phyloP scores from a whole-genome alignment of 306 rosid genomes.

The Parietaria judaica region DNA sequence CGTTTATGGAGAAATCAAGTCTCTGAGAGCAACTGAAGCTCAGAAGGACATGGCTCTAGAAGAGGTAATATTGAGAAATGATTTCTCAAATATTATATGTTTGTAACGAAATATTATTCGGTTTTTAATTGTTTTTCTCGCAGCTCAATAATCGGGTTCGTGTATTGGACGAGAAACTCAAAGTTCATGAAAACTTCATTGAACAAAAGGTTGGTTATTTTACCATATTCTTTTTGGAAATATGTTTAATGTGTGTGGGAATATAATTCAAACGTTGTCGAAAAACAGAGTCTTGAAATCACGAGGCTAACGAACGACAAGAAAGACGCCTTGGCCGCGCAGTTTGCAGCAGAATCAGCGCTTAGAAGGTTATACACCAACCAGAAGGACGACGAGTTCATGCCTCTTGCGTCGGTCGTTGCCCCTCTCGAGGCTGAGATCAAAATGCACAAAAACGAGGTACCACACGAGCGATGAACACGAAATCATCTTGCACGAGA shows the following conservation, averaged over 20 bases:
- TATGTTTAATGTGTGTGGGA: constrained; percentile 2
- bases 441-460: constrained; percentile 79
- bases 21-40: constrained; percentile 56
- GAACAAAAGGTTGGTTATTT: constrained; percentile 56
- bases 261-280: constrained; percentile 20
- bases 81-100: not conserved
- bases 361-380: constrained; percentile 63
- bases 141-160: constrained; percentile 55
- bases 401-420: constrained; percentile 54
- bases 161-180: constrained; percentile 47
- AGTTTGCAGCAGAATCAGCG: constrained; percentile 83
- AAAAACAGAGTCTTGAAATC: constrained; percentile 71
- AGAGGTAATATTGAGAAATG: constrained; percentile 41
- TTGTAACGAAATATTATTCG: not conserved
- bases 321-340: constrained; percentile 81
- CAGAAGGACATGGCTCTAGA: constrained; percentile 75
- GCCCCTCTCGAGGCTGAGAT: constrained; percentile 91
- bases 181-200: constrained; percentile 41
- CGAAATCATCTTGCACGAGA: not conserved
- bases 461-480: constrained; percentile 14
- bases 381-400: constrained; percentile 59
- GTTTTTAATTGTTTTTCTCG: constrained; percentile 5
- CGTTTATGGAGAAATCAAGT: constrained; percentile 65
- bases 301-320: constrained; percentile 61
- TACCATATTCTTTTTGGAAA: constrained; percentile 1